Percentiles rank a stretch among this genome's conserved stretches.
These are phyloP conservation scores for Boletellus ananiceps DNA, from an alignment of 768 basidiomycete genomes.

Conservation along the genomic window DNA sequence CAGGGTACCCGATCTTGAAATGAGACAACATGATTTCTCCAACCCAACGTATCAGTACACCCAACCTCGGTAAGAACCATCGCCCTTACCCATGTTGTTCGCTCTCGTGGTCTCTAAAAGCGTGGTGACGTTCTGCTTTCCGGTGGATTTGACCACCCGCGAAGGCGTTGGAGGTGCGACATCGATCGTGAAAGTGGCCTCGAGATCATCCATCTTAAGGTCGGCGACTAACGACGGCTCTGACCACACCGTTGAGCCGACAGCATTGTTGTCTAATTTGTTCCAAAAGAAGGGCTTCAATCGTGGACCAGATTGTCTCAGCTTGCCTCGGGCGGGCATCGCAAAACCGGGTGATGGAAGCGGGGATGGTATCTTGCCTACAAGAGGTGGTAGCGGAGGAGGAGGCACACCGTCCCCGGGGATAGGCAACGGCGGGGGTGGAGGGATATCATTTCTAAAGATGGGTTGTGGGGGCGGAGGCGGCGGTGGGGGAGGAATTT, in stretches of 20 bases:
- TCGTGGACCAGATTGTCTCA: constrained; percentile 43
- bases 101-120: constrained; percentile 77
- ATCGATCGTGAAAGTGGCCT: constrained; percentile 66
- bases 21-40: constrained; percentile 81
- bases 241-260: constrained; percentile 64
- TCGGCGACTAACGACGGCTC: constrained; percentile 41
- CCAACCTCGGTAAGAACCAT: not conserved
- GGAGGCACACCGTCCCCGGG: constrained; percentile 11
- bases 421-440: constrained; percentile 28
- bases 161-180: constrained; percentile 39
- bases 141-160: constrained; percentile 36
- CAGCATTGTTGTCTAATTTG: constrained; percentile 50
- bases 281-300: constrained; percentile 92
- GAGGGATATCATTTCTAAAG: not conserved
- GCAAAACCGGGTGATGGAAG: constrained; percentile 27
- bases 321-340: constrained; percentile 30
- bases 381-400: constrained; percentile 39
- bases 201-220: constrained; percentile 67
- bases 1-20: too few species aligned
- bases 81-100: constrained; percentile 68
- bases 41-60: constrained; percentile 1
- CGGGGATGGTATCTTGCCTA: constrained; percentile 15
- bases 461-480: constrained; percentile 30
- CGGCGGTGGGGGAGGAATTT: constrained; percentile 22
- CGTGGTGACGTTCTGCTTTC: constrained; percentile 62